Evolutionary conservation across 176 grass and related monocot genomes (phyloP), one percentile per base, ranked within the genome.

Genomic region (Panicum miliaceum): DNA sequence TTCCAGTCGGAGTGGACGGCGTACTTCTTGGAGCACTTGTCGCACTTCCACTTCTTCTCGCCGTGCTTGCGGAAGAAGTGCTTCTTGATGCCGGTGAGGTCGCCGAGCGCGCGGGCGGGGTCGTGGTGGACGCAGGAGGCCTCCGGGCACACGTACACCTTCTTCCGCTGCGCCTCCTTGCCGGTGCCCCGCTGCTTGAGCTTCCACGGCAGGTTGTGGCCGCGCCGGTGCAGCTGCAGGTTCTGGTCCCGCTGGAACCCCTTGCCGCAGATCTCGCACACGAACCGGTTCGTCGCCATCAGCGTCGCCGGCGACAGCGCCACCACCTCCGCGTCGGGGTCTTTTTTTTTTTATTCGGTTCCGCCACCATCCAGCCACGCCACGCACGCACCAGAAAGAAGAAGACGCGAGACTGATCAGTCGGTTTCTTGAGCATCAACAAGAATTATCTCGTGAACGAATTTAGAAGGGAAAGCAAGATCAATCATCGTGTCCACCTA

Each of bases 41-140:
- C 96, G 71, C 96, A 99, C 91, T 96, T 96, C 96, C 96, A 99
- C 81, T 99, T 99, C 91, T 99, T 99, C 93, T 99, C 96, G 22
- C 96, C 96, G 64, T 96, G 96, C 88, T 99, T 99, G 85, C 96
- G 89, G 96, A 89, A 92, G 90, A 99, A 99, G 89, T 99, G 93
- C 78, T 99, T 99, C 82, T 99, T 99, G 80, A 99, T 92, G 1
- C 93, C 96, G 2, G 96, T 96, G 61, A 99, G 89, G 91, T 99
- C 96, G 4, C 96, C 96, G 0, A 99, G 91, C 3, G 96, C 96
- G 14, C 96, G 83, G 0, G 91, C 80, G 3, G 96, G 91, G 90
- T 99, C 89, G 73, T 99, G 91, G 78, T 99, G 96, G 27, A 96
- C 96, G 65, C 96, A 99, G 35, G 88, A 86, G 11, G 81, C 36